Evolutionary conservation across 2,329 filamentous ascomycete genomes (phyloP), one percentile per base, ranked within the genome.

Genomic region (Remersonia thermophila): DNA sequence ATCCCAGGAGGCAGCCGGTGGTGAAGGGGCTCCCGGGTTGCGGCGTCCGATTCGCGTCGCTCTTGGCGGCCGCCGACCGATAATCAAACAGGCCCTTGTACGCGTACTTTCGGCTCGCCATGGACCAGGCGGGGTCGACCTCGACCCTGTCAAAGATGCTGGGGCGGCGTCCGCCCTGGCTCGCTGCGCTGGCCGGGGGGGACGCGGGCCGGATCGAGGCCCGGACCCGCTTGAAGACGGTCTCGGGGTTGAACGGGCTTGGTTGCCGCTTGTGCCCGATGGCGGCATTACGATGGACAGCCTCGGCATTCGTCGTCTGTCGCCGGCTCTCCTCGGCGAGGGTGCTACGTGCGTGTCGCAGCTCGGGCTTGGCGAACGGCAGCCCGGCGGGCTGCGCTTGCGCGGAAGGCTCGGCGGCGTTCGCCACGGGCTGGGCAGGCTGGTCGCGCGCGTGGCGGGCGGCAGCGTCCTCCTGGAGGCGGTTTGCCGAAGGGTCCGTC

Each of bases 51-150:
- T 49, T 56, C 12, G 48, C 35, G 7, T 56, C 40, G 31, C 50
- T 52, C 28, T 55, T 50, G 29, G 49, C 23, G 36, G 52, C 47
- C 14, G 55, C 49, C 46, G 58, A 51, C 33, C 51, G 51, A 50
- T 63, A 70, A 40, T 69, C 63, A 41, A 71, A 77, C 2, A 65
- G 60, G 11, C 72, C 72, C 4, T 66, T 69, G 31, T 66, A 63
- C 44, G 71, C 65, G 43, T 77, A 77, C 45, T 76, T 76, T 43
- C 67, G 71, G 43, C 68, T 72, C 30, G 71, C 69, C 37, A 66
- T 53, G 0, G 69, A 65, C 23, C 75, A 55, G 12, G 60, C 60
- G 4, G 67, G 62, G 17, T 71, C 67, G 33, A 77, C 71, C 27
- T 66, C 59, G 20, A 76, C 60, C 42, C 64, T 71, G 23, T 69